Evolutionary conservation across 768 basidiomycete genomes (phyloP).

Genomic region (Lactifluus volemus): DNA sequence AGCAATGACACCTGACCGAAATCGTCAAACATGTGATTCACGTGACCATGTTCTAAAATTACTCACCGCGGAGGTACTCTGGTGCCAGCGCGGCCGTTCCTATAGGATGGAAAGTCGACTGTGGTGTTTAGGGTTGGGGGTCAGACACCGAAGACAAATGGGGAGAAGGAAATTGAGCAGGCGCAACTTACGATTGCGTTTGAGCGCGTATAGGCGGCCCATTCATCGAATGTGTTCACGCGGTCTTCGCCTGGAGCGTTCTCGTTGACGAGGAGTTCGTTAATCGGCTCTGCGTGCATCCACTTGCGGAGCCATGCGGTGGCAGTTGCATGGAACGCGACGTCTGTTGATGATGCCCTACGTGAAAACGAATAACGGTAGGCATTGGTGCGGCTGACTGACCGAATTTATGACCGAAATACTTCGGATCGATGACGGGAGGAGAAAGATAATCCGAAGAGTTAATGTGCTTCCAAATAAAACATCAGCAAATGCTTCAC

Average conservation of each 20-base stretch:
- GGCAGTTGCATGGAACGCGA: slow-evolving; percentile 27
- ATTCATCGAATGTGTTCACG: slow-evolving; percentile 15
- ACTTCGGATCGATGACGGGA: slow-evolving; percentile 37
- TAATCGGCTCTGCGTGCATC: slow-evolving; percentile 17
- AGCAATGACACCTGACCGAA: slow-evolving; percentile 32
- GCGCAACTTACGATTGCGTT: slow-evolving; percentile 11
- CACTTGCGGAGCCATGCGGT: slow-evolving; percentile 19
- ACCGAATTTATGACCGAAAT: slow-evolving; percentile 24
- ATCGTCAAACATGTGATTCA: neutral
- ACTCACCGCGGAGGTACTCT: slow-evolving; percentile 25
- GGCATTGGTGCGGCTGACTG: neutral
- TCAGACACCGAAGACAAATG: no score
- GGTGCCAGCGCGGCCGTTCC: slow-evolving; percentile 37
- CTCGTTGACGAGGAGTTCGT: slow-evolving; percentile 5
- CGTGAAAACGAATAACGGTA: neutral
- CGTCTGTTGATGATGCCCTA: slow-evolving; percentile 17
- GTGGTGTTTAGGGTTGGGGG: neutral
- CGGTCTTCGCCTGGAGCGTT: slow-evolving; percentile 6
- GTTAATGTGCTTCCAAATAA: slow-evolving; percentile 23
- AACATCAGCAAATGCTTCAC: neutral
- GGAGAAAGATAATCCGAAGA: slow-evolving; percentile 27
- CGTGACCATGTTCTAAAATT: neutral
- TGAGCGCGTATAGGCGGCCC: slow-evolving; percentile 12
- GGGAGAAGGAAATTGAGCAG: neutral
- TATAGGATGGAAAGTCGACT: slow-evolving; percentile 19